Conservation (phyloP, 1,284 basidiomycete species). For the Apiotrichum domesticum region DNA sequence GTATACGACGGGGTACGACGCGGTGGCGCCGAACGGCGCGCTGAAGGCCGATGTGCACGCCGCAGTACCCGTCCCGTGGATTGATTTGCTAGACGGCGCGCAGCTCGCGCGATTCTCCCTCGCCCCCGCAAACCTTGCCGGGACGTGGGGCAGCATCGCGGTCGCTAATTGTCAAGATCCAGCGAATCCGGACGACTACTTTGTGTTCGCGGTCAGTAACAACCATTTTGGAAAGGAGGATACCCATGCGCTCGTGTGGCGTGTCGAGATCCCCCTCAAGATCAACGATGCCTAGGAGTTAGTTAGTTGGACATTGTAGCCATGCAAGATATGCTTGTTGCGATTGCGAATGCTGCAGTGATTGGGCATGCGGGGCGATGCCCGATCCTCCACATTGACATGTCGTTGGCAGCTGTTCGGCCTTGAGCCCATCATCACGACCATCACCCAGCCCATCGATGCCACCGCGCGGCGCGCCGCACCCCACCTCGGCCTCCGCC, state of each 20-base stretch:
- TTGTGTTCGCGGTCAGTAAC: constrained; percentile 59
- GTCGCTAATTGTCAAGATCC: constrained; percentile 55
- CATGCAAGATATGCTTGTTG: too few relatives aligned
- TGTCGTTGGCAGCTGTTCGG: too few relatives aligned
- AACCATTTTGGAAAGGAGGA: constrained; percentile 55
- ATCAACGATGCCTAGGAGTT: neutral
- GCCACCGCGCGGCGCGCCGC: too few relatives aligned
- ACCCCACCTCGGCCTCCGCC: too few relatives aligned
- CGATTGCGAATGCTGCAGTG: too few relatives aligned
- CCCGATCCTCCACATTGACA: too few relatives aligned
- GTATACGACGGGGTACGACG: constrained; percentile 28
- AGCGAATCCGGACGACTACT: constrained; percentile 58
- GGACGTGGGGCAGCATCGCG: constrained; percentile 58
- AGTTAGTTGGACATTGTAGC: too few relatives aligned
- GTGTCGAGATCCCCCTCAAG: constrained; percentile 55
- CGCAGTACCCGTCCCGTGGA: constrained; percentile 27
- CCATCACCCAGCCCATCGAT: too few relatives aligned
- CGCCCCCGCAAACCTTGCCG: constrained; percentile 14
- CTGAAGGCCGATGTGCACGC: constrained; percentile 30
- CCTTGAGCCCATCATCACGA: too few relatives aligned
- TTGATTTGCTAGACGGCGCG: constrained; percentile 32
- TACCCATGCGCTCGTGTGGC: constrained; percentile 61
- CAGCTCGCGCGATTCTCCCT: constrained; percentile 41
- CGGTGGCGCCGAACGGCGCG: constrained; percentile 33
- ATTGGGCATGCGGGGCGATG: too few relatives aligned